These are phyloP conservation scores for Mortierella sp. DNA, from an alignment of 371 early-diverging fungal species.

Conservation along the genomic window DNA sequence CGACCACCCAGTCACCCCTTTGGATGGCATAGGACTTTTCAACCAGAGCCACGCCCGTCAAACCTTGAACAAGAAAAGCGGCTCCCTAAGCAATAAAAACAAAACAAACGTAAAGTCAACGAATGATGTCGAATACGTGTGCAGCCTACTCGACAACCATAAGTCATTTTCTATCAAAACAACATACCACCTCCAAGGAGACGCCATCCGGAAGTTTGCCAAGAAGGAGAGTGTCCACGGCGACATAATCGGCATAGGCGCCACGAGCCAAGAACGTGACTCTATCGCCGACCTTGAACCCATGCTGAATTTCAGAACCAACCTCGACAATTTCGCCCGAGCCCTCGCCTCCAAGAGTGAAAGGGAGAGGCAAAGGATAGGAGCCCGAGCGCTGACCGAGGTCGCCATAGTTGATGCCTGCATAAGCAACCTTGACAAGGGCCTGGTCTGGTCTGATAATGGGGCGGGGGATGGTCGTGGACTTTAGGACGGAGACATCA, in stretches of 20 bases:
- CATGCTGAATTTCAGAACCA: conserved; percentile 67
- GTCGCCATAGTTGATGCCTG: conserved; percentile 93
- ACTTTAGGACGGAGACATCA: conserved; percentile 74
- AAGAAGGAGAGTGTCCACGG: conserved; percentile 54
- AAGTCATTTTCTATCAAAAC: background rate
- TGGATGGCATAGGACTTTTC: conserved; percentile 78
- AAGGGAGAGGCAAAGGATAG: conserved; percentile 76
- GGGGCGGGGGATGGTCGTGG: conserved; percentile 60
- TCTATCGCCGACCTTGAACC: conserved; percentile 81
- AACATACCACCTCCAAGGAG: conserved; percentile 60
- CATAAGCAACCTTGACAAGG: conserved; percentile 80
- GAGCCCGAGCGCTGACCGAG: conserved; percentile 90
- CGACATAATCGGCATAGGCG: conserved; percentile 86
- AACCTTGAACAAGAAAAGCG: conserved; percentile 73
- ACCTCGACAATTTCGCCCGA: conserved; percentile 85
- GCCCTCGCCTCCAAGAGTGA: conserved; percentile 83
- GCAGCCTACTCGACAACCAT: background rate
- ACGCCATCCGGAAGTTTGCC: conserved; percentile 68
- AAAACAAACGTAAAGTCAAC: background rate
- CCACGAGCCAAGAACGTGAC: conserved; percentile 77
- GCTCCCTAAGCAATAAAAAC: conserved; percentile 58
- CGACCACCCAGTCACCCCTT: conserved; percentile 79
- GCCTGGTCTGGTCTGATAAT: conserved; percentile 66
- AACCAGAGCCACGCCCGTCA: conserved; percentile 86
- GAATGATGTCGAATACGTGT: background rate